Percentiles rank a stretch among this genome's conserved stretches.
Evolutionary conservation across 257 asterid genomes (phyloP).

Genomic region (Capsicum chinense): DNA sequence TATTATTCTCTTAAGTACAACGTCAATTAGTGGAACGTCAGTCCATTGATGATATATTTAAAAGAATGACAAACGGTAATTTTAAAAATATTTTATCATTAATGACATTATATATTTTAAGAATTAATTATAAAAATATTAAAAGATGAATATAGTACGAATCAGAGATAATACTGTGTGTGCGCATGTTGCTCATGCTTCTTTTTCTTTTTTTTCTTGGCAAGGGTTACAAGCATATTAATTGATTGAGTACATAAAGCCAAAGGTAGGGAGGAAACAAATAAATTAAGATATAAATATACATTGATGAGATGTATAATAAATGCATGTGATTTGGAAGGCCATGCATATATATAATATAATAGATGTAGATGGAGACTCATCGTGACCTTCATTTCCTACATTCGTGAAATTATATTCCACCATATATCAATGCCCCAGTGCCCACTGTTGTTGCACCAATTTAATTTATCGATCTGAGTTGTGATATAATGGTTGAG

Average conservation of each 20-base stretch:
- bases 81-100: no score
- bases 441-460: background rate
- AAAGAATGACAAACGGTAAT: no score
- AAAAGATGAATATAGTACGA: no score
- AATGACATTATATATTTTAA: no score
- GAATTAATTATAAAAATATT: background rate
- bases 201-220: background rate
- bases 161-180: no score
- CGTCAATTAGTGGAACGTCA: no score
- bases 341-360: background rate
- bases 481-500: background rate
- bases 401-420: conserved; percentile 16
- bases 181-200: background rate
- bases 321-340: conserved; percentile 23
- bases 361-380: conserved; percentile 13
- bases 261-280: background rate
- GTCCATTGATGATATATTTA: no score
- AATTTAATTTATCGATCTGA: background rate
- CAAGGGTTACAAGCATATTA: background rate
- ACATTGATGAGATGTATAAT: background rate
- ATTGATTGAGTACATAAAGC: background rate
- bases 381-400: conserved; percentile 15
- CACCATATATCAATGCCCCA: background rate
- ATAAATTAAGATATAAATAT: background rate
- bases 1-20: no score